Evolutionary conservation across 2,329 filamentous ascomycete species (phyloP).

Genomic region (Nemania sp.): DNA sequence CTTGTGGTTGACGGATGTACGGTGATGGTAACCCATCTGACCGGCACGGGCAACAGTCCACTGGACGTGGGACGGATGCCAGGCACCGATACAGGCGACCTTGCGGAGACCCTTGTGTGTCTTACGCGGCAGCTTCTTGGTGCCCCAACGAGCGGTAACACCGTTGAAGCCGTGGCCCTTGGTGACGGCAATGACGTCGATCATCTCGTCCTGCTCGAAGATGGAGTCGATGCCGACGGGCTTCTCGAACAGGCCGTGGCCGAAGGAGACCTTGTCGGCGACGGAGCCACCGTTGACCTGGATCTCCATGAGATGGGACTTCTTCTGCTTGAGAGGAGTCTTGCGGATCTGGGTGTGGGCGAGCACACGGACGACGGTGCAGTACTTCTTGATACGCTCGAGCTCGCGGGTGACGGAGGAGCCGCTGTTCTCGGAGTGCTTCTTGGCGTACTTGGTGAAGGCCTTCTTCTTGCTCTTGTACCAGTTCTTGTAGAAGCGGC

Average conservation of each 20-base stretch:
- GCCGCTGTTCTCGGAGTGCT: constrained; percentile 93
- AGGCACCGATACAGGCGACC: constrained; percentile 99
- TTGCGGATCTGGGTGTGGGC: constrained; percentile 99
- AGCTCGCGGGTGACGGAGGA: constrained; percentile 93
- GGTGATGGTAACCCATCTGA: constrained; percentile 99
- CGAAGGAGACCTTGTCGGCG: constrained; percentile 96
- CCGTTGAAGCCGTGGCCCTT: constrained; percentile 99
- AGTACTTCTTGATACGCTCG: constrained; percentile 99
- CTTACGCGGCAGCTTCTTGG: constrained; percentile 99
- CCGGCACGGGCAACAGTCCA: constrained; percentile 99
- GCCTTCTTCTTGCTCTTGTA: constrained; percentile 99
- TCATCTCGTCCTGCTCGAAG: constrained; percentile 99
- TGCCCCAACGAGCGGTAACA: constrained; percentile 98
- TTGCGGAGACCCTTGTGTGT: constrained; percentile 99
- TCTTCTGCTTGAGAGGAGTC: constrained; percentile 99
- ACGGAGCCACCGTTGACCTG: constrained; percentile 98
- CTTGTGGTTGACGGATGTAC: constrained; percentile 99
- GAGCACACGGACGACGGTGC: constrained; percentile 97
- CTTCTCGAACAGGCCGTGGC: constrained; percentile 98
- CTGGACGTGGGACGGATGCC: constrained; percentile 99
- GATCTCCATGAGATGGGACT: constrained; percentile 99
- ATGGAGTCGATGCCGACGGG: constrained; percentile 87
- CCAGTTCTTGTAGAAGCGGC: constrained; percentile 99
- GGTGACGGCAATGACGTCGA: constrained; percentile 98
- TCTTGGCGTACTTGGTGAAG: constrained; percentile 99